Evolutionary conservation across 371 early-diverging fungal species (phyloP).

Genomic region (Fennellomyces sp.): DNA sequence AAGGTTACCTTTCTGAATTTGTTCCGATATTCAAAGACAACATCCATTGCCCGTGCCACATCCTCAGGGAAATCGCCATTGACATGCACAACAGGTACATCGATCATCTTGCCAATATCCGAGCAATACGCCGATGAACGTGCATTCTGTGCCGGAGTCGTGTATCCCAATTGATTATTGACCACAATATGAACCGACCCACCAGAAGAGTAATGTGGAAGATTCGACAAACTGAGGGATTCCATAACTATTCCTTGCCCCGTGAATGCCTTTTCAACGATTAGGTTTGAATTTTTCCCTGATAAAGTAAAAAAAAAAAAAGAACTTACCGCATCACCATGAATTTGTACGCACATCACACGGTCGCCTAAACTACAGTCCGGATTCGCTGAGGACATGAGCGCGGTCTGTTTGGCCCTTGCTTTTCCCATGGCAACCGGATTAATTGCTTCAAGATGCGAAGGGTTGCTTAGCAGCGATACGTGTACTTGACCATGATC

Average conservation of each 20-base stretch:
- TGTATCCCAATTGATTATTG: slow-evolving; percentile 98
- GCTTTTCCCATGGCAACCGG: slow-evolving; percentile 96
- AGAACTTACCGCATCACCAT: slow-evolving; percentile 85
- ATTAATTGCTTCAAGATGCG: slow-evolving; percentile 89
- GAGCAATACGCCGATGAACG: slow-evolving; percentile 90
- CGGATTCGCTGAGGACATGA: slow-evolving; percentile 66
- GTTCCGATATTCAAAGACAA: slow-evolving; percentile 91
- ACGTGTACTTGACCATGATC: slow-evolving; percentile 70
- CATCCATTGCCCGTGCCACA: slow-evolving; percentile 80
- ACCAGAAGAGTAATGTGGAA: slow-evolving; percentile 92
- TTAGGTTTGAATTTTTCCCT: too few species aligned
- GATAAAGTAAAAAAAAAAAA: too few species aligned
- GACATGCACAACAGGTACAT: slow-evolving; percentile 94
- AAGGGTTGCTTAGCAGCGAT: slow-evolving; percentile 91
- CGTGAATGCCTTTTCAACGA: slow-evolving; percentile 61
- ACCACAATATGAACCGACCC: slow-evolving; percentile 96
- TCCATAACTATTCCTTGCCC: slow-evolving; percentile 96
- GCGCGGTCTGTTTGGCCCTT: slow-evolving; percentile 86
- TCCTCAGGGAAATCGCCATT: slow-evolving; percentile 96
- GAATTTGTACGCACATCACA: slow-evolving; percentile 90
- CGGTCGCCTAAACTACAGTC: slow-evolving; percentile 85
- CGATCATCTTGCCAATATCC: slow-evolving; percentile 95
- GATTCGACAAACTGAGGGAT: slow-evolving; percentile 88
- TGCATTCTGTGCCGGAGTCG: slow-evolving; percentile 91
- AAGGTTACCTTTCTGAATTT: slow-evolving; percentile 80